These are phyloP conservation scores for Penicillium robsamsonii DNA, from an alignment of 495 filamentous ascomycete species.

Conservation along the genomic window DNA sequence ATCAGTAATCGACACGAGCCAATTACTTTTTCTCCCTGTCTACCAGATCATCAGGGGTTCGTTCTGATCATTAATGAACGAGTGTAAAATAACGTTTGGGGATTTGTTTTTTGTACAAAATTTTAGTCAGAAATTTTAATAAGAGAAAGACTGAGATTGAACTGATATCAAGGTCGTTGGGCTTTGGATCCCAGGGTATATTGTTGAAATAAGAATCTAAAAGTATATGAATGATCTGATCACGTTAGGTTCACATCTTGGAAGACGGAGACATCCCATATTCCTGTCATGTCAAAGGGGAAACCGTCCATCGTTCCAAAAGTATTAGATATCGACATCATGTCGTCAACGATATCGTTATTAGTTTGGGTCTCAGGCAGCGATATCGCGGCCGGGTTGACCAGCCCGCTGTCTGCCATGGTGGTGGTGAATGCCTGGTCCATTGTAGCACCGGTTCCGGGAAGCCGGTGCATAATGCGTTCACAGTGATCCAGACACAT, in stretches of 20 bases:
- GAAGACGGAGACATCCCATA: slow-evolving; percentile 51
- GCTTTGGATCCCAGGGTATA: slow-evolving; percentile 25
- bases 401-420: slow-evolving; percentile 32
- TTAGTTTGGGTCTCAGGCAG: slow-evolving; percentile 49
- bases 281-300: slow-evolving; percentile 52
- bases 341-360: slow-evolving; percentile 51
- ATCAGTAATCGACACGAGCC: slow-evolving; percentile 23
- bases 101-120: slow-evolving; percentile 41
- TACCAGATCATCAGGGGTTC: slow-evolving; percentile 29
- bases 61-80: slow-evolving; percentile 31
- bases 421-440: slow-evolving; percentile 19
- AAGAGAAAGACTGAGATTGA: slow-evolving; percentile 22
- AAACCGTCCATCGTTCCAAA: slow-evolving; percentile 53
- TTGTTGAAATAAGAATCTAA: slow-evolving; percentile 12
- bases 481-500: slow-evolving; percentile 55
- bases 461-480: slow-evolving; percentile 44
- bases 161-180: slow-evolving; percentile 16
- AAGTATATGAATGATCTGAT: slow-evolving; percentile 5
- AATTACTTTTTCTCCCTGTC: slow-evolving; percentile 14
- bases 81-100: slow-evolving; percentile 46
- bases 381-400: slow-evolving; percentile 46
- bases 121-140: slow-evolving; percentile 33
- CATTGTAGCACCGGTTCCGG: slow-evolving; percentile 26
- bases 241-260: slow-evolving; percentile 46
- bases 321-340: slow-evolving; percentile 51